A percentile compares a stretch with the other conserved stretches of the same genome.
Evolutionary conservation across 1,139 yeast species (phyloP).

Genomic region (Candida anutae): DNA sequence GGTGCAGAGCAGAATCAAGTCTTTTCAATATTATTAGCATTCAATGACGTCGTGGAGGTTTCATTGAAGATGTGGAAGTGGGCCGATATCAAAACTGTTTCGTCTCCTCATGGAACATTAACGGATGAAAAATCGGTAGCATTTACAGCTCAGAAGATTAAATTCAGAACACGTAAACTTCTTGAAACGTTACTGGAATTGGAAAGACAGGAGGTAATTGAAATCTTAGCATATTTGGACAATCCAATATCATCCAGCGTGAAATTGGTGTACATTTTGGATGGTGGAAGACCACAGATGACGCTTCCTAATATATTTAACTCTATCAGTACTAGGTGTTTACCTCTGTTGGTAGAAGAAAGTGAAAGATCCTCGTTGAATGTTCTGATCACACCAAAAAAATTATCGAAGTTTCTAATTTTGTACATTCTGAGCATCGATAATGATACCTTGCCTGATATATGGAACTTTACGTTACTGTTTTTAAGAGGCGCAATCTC

Average conservation of each 20-base stretch:
- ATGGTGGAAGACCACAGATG: conserved; percentile 74
- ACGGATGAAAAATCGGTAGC: conserved; percentile 38
- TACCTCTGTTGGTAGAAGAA: conserved; percentile 25
- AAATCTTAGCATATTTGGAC: conserved; percentile 44
- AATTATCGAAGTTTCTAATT: conserved; percentile 45
- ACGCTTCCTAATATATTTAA: conserved; percentile 64
- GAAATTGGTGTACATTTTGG: conserved; percentile 66
- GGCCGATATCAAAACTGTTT: conserved; percentile 47
- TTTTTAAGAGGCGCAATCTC: conserved; percentile 54
- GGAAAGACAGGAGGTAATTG: conserved; percentile 71
- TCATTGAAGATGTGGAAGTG: conserved; percentile 67
- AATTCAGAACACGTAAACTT: conserved; percentile 62
- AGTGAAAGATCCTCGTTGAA: conserved; percentile 34
- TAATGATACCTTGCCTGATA: conserved; percentile 67
- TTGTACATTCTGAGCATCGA: conserved; percentile 60
- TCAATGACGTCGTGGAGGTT: conserved; percentile 50
- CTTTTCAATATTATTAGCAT: conserved; percentile 50
- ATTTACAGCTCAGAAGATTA: conserved; percentile 60
- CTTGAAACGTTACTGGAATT: conserved; percentile 61
- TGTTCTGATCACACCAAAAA: conserved; percentile 31
- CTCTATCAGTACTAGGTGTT: conserved; percentile 37
- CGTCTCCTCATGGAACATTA: conserved; percentile 6
- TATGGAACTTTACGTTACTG: conserved; percentile 50
- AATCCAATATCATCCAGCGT: conserved; percentile 11
- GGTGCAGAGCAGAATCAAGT: conserved; percentile 49